These are phyloP conservation scores for Baudoinia panamericana DNA, from an alignment of 495 filamentous ascomycete species.

Conservation along the genomic window DNA sequence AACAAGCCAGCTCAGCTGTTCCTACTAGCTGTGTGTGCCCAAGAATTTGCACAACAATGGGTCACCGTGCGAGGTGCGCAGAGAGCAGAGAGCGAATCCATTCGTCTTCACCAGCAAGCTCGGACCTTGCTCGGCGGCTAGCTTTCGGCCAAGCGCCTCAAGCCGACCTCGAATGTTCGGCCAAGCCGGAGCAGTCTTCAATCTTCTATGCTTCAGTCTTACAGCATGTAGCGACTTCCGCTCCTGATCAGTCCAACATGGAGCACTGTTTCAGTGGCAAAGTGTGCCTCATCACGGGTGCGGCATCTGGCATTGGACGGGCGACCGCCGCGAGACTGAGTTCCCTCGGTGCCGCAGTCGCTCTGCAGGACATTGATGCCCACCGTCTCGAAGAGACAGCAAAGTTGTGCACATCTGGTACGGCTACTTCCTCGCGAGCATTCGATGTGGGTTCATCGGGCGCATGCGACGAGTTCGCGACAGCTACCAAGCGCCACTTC, in stretches of 20 bases:
- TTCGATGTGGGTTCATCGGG: constrained; percentile 31
- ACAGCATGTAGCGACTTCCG: background rate
- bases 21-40: too few species aligned
- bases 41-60: too few species aligned
- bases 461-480: constrained; percentile 24
- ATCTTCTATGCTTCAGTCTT: too few species aligned
- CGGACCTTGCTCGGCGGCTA: too few species aligned
- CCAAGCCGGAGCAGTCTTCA: too few species aligned
- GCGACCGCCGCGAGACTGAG: constrained; percentile 37
- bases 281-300: constrained; percentile 39
- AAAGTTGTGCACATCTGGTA: constrained; percentile 12
- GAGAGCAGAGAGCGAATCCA: background rate
- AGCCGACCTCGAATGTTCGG: too few species aligned
- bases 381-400: constrained; percentile 21
- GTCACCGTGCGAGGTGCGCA: too few species aligned
- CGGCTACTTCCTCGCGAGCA: constrained; percentile 20
- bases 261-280: constrained; percentile 8
- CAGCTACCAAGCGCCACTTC: background rate
- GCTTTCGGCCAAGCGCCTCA: too few species aligned
- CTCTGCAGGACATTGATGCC: constrained; percentile 35
- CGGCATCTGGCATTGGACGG: constrained; percentile 42
- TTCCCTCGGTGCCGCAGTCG: constrained; percentile 33
- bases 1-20: background rate
- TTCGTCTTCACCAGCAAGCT: background rate
- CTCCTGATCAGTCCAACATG: background rate